phyloP scores from a whole-genome alignment of 805 yeast genomes.

The Yamadazyma philogaea region DNA sequence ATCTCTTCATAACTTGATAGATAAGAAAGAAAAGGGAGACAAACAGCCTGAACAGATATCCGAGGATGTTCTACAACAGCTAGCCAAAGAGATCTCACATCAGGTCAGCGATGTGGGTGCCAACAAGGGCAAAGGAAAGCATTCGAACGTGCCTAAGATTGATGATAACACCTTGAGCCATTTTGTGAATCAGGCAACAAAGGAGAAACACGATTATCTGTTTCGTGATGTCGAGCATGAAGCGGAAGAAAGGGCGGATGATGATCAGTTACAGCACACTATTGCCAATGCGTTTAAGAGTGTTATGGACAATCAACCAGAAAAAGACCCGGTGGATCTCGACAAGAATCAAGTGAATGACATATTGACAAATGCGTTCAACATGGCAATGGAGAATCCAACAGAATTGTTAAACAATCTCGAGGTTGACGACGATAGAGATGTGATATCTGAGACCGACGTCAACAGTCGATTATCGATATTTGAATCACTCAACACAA shows the following conservation, averaged over 20 bases:
- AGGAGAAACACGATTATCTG: constrained; percentile 8
- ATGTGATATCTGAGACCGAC: not conserved
- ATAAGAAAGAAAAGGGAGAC: constrained; percentile 3
- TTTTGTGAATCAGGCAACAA: constrained; percentile 33
- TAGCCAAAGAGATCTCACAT: constrained; percentile 29
- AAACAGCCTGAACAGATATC: constrained; percentile 4
- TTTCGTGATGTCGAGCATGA: constrained; percentile 1
- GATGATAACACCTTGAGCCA: constrained; percentile 37
- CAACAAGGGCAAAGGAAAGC: constrained; percentile 3
- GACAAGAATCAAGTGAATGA: constrained; percentile 60
- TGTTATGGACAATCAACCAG: constrained; percentile 25
- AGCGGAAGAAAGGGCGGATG: constrained; percentile 7
- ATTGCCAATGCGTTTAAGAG: constrained; percentile 54
- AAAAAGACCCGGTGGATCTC: constrained; percentile 31
- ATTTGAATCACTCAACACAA: constrained; percentile 3
- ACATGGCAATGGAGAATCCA: constrained; percentile 71
- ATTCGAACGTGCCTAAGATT: constrained; percentile 25
- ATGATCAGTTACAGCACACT: constrained; percentile 43
- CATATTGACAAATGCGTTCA: constrained; percentile 73
- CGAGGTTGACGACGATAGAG: constrained; percentile 23
- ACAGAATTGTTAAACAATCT: constrained; percentile 38
- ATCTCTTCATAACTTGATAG: constrained; percentile 18
- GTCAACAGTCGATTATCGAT: constrained; percentile 4
- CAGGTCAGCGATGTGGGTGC: constrained; percentile 25
- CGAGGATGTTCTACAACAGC: constrained; percentile 25